Base-by-base conservation (phyloP, 805 yeast species). In the Groenewaldozyma tartarivorans region DNA sequence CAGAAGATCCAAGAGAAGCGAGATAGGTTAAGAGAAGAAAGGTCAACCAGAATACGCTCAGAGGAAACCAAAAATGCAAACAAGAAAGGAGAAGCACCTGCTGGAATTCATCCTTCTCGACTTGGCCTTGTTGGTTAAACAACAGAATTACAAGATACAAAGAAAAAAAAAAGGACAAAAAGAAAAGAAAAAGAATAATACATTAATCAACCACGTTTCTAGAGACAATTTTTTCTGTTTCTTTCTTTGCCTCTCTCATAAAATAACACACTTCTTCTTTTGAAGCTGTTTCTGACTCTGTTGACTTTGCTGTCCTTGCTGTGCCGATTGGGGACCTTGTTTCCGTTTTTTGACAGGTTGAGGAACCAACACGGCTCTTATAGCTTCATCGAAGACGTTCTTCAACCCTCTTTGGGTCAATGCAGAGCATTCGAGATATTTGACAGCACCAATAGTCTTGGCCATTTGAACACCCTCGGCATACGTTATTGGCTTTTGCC, bases 341-440 rank as follows among this genome's bases (percentile, higher is more conserved):
- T n/a, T n/a, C n/a, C n/a, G n/a, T n/a, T n/a, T 32, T 21, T 45
- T 42, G 32, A 35, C 39, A 26, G 24, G 38, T 74, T 71, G 38
- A 81, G 52, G 52, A n/a, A 47, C 63, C 41, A 80, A 68, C 9
- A 81, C 88, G 0, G 79, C 69, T 47, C 38, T 73, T 30, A 86
- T 85, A 6, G 95, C 94, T 44, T 66, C 77, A 53, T 87, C 95
- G 52, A 87, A 87, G 4, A 86, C 81, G 42, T 80, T 81, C 56
- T 81, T 81, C 36, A 87, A 86, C 13, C 95, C 95, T 40, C 71
- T 72, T 62, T 86, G 95, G 17, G 90, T 80, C 9, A 88, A 81
- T 5, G 96, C 95, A 4, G 95, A 84, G 61, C 95, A 86, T 64
- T 87, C 96, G 46, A 82, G 65, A 60, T 83, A 86, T 38, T 73